These are phyloP conservation scores for Vigna reflexopilosa DNA, from an alignment of 306 rosid genomes.

Conservation along the genomic window DNA sequence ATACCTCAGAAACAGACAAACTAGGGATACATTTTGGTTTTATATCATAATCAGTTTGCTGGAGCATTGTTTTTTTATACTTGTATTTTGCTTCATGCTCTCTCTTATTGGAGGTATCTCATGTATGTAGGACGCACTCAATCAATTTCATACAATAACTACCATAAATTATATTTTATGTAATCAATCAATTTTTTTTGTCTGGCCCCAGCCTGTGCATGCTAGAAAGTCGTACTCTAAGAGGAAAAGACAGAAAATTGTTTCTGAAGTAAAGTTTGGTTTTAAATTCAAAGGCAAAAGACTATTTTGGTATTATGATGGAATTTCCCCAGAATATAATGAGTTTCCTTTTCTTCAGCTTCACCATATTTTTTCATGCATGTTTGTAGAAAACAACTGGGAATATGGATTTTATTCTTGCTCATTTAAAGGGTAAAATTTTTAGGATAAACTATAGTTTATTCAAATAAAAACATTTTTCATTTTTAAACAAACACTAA, in stretches of 20 bases:
- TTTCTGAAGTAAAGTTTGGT: not conserved
- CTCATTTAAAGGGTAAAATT: too few species aligned
- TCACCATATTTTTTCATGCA: not conserved
- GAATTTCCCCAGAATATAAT: not conserved
- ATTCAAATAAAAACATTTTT: not conserved
- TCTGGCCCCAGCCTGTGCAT: not conserved
- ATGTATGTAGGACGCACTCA: not conserved
- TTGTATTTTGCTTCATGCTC: not conserved
- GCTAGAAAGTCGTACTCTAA: not conserved
- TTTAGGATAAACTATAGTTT: not conserved
- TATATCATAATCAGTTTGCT: not conserved
- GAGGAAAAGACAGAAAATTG: slow-evolving; percentile 19
- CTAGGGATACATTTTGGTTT: not conserved
- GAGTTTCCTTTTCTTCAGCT: not conserved
- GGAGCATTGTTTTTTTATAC: not conserved
- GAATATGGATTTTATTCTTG: not conserved
- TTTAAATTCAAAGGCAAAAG: not conserved
- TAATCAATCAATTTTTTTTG: not conserved
- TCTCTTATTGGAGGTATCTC: not conserved
- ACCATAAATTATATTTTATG: not conserved
- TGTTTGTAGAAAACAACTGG: not conserved
- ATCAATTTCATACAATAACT: not conserved
- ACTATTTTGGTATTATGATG: not conserved
- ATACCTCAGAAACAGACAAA: not conserved
- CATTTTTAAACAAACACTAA: too few species aligned